Evolutionary conservation across 1,139 yeast species (phyloP), one percentile per base, ranked within the genome.

Genomic region (Groenewaldozyma auringiensis): DNA sequence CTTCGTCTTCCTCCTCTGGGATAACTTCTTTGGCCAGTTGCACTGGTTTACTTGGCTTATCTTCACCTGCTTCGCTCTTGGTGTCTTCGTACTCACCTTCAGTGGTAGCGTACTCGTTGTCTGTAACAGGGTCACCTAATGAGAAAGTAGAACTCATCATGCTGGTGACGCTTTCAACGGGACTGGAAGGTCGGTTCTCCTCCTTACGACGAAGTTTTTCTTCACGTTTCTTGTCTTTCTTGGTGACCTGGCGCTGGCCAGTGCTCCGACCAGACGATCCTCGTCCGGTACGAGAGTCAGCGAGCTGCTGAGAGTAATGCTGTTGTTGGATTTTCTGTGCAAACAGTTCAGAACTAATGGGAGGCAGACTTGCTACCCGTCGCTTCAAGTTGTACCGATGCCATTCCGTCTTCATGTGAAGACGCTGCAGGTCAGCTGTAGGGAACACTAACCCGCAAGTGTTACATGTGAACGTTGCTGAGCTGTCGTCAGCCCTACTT

Each of bases 351-450:
- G 95, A 82, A 18, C 81, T 69, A 42, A 92, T 82, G 2, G 95
- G 81, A 1, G 89, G 82, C 53, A 92, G 69, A 41, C 78, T 77
- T 2, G 96, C 96, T 35, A 92, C 95, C 59, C 95, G 74, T 65
- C 98, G 76, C 66, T 92, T 92, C 61, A 92, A 74, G 61, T 92
- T 89, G 64, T 86, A 92, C 53, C 95, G 74, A 60, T 88, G 96
- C 96, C 96, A 89, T 51, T 89, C 96, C 1, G 95, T 81, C 62
- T 86, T 87, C 97, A 92, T 92, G 60, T 92, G 98, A 47, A 75
- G 72, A 56, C 97, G 74, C 68, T 92, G 98, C 52, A 79, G 74
- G 47, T 82, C 88, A 3, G 95, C 82, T 16, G 81, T 72, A 16
- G 81, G 78, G 59, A 92, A 92, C 49, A 78, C 78, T 50, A 89